Conservation (phyloP, 1,139 yeast genomes). For the Nakaseomyces sp. region DNA sequence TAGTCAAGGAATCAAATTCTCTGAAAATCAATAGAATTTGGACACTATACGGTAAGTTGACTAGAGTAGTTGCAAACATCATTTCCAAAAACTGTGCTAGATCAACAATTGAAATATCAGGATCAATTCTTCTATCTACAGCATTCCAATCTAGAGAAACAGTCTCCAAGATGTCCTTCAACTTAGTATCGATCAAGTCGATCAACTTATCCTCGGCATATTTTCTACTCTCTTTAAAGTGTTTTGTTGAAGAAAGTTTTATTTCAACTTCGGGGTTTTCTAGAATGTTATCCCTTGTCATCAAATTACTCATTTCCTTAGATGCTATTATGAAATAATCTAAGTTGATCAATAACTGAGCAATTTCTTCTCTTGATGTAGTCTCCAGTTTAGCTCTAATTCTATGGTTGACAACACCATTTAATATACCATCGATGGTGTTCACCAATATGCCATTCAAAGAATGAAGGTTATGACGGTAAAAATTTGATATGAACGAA, state of each 20-base stretch:
- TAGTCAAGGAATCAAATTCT: constrained; percentile 78
- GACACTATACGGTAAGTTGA: constrained; percentile 69
- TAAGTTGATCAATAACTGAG: constrained; percentile 79
- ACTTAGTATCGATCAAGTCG: constrained; percentile 68
- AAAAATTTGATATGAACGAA: constrained; percentile 50
- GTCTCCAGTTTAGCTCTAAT: constrained; percentile 57
- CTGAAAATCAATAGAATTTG: constrained; percentile 73
- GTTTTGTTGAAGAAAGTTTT: constrained; percentile 46
- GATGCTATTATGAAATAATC: constrained; percentile 69
- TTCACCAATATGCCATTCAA: constrained; percentile 45
- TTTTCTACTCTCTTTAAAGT: constrained; percentile 56
- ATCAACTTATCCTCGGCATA: constrained; percentile 76
- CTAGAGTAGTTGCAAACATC: constrained; percentile 79
- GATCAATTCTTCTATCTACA: constrained; percentile 45
- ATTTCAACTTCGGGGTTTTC: constrained; percentile 48
- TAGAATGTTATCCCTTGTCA: constrained; percentile 37
- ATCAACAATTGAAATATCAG: constrained; percentile 71
- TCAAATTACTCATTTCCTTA: constrained; percentile 34
- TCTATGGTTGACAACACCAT: constrained; percentile 61
- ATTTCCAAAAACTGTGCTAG: constrained; percentile 82
- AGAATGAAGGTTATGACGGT: constrained; percentile 46
- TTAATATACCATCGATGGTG: constrained; percentile 61
- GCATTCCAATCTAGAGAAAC: constrained; percentile 79
- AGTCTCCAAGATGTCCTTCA: constrained; percentile 71
- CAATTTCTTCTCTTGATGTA: constrained; percentile 78